Conservation (phyloP, 1,139 yeast species). For the Pichia sp. region DNA sequence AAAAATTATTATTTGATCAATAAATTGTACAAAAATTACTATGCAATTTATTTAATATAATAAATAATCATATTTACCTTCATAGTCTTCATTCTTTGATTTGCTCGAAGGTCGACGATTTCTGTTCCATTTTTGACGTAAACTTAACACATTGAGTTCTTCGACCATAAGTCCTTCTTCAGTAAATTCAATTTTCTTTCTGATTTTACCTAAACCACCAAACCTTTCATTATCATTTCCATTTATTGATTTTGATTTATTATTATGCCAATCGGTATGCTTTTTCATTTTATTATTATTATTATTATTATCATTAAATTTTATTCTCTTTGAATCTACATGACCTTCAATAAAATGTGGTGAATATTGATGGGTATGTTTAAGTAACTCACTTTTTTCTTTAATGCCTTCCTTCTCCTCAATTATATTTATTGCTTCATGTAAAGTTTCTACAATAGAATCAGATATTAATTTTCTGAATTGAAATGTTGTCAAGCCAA, state of each 20-base stretch:
- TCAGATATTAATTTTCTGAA: constrained; percentile 47
- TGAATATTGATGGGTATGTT: constrained; percentile 8
- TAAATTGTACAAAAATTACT: background rate
- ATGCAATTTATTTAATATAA: background rate
- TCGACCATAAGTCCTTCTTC: constrained; percentile 19
- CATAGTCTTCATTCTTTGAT: background rate
- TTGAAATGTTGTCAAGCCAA: constrained; percentile 37
- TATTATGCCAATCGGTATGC: background rate
- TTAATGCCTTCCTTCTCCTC: constrained; percentile 1
- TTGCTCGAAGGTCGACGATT: constrained; percentile 9
- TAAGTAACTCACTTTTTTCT: constrained; percentile 1
- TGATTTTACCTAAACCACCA: constrained; percentile 21
- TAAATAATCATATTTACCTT: background rate
- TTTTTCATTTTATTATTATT: background rate
- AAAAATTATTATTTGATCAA: too few species aligned
- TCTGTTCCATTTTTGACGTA: constrained; percentile 9
- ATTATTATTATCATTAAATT: background rate
- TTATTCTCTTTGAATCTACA: constrained; percentile 3
- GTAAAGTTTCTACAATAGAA: constrained; percentile 7
- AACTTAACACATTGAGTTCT: constrained; percentile 19
- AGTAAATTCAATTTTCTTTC: constrained; percentile 22
- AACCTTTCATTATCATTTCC: constrained; percentile 11
- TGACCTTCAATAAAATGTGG: constrained; percentile 10
- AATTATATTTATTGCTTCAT: constrained; percentile 6
- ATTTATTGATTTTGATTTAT: background rate